A percentile compares a stretch with the other conserved stretches of the same genome.
Evolutionary conservation across 306 rosid species (phyloP).

Genomic region (apple (Malus domestica)): ASM211411v1 NC_041796.1:31012001-31012500

Average conservation of each 20-base stretch:
- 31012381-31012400: not conserved
- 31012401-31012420: not conserved
- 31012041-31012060: not conserved
- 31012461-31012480: constrained; percentile 58
- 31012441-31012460: constrained; percentile 44
- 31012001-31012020: not conserved
- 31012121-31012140: not conserved
- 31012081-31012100: too few relatives aligned
- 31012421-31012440: constrained; percentile 25
- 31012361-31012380: not conserved
- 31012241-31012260: too few relatives aligned
- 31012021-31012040: not conserved
- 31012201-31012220: not conserved
- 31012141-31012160: not conserved
- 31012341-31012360: not conserved
- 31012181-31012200: not conserved
- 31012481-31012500: constrained; percentile 76
- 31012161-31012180: not conserved
- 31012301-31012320: not conserved
- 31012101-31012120: not conserved
- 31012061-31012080: not conserved
- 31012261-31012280: not conserved
- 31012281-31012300: not conserved
- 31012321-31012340: not conserved
- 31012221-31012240: not conserved